Conservation (phyloP, 2,329 filamentous ascomycete species). For the Neonectria magnoliae region DNA sequence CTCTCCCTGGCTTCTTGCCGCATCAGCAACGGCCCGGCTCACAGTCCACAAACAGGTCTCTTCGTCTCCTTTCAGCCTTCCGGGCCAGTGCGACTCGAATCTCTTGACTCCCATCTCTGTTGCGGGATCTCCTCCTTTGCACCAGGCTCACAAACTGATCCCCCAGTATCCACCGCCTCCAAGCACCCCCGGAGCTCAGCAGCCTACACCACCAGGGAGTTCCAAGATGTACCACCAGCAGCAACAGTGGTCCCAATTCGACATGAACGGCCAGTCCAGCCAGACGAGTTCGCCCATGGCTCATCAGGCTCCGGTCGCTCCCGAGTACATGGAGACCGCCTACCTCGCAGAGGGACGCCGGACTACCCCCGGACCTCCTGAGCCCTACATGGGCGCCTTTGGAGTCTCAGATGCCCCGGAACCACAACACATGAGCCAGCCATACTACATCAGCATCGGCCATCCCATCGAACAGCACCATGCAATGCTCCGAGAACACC, state of each 20-base stretch:
- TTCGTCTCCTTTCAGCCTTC: conserved; percentile 47
- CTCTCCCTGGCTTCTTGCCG: background rate
- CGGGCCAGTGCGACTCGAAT: conserved; percentile 53
- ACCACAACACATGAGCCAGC: conserved; percentile 36
- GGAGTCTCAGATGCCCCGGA: conserved; percentile 48
- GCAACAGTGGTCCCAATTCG: conserved; percentile 53
- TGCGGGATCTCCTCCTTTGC: conserved; percentile 58
- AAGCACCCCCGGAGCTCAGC: conserved; percentile 51
- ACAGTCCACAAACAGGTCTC: conserved; percentile 33
- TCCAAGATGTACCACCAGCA: conserved; percentile 56
- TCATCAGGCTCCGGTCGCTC: conserved; percentile 48
- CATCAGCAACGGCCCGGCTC: conserved; percentile 10
- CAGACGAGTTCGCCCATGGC: conserved; percentile 59
- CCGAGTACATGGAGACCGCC: conserved; percentile 48
- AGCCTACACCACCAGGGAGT: conserved; percentile 59
- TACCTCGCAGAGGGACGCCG: conserved; percentile 53
- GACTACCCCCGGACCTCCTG: conserved; percentile 50
- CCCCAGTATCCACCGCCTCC: conserved; percentile 53
- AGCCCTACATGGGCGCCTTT: conserved; percentile 50
- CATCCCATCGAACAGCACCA: conserved; percentile 41
- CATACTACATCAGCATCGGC: conserved; percentile 44
- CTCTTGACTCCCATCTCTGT: conserved; percentile 64
- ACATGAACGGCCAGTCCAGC: conserved; percentile 53
- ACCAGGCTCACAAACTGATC: conserved; percentile 55
- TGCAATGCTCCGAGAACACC: conserved; percentile 38